Percentiles rank a stretch among this genome's conserved stretches.
Conservation (phyloP, 371 early-diverging fungal species). For the Coemansia sp. region DNA sequence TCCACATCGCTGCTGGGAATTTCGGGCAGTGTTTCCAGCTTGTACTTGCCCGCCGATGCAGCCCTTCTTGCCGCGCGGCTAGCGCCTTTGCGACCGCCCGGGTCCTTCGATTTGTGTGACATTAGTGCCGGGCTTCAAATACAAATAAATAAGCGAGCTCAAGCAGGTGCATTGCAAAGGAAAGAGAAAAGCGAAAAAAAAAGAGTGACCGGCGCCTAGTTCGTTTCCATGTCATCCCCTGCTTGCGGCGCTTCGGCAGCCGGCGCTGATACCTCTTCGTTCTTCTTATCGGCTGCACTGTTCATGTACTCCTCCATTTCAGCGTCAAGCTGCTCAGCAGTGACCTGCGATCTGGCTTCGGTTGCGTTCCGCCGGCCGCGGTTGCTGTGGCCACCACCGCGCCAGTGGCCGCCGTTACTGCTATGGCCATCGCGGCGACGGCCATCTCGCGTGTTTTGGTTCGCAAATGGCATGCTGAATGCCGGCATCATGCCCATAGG, state of each 20-base stretch:
- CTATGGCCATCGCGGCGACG: background rate
- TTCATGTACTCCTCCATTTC: constrained; percentile 46
- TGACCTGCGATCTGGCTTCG: constrained; percentile 10
- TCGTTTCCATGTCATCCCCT: constrained; percentile 1
- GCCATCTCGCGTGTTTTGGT: too few relatives aligned
- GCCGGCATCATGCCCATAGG: constrained; percentile 1
- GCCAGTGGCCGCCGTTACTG: constrained; percentile 7
- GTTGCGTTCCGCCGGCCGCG: constrained; percentile 1
- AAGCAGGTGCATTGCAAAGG: too few relatives aligned
- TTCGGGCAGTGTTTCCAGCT: constrained; percentile 41
- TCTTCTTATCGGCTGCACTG: constrained; percentile 1
- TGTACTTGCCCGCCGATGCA: constrained; percentile 1
- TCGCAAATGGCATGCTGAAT: background rate
- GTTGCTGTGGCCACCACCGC: background rate
- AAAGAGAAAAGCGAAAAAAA: too few relatives aligned
- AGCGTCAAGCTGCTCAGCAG: constrained; percentile 41
- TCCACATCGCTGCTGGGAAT: constrained; percentile 14
- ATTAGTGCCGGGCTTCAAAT: background rate
- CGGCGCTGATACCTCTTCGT: background rate
- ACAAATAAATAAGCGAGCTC: background rate
- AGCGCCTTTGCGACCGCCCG: constrained; percentile 3
- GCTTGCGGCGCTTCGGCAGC: background rate
- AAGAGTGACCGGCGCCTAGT: background rate
- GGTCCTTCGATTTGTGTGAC: constrained; percentile 13
- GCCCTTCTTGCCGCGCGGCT: constrained; percentile 1